A percentile compares a stretch with the other conserved stretches of the same genome.
phyloP scores from a whole-genome alignment of 2,329 filamentous ascomycete species.

The Beauveria asiatica region DNA sequence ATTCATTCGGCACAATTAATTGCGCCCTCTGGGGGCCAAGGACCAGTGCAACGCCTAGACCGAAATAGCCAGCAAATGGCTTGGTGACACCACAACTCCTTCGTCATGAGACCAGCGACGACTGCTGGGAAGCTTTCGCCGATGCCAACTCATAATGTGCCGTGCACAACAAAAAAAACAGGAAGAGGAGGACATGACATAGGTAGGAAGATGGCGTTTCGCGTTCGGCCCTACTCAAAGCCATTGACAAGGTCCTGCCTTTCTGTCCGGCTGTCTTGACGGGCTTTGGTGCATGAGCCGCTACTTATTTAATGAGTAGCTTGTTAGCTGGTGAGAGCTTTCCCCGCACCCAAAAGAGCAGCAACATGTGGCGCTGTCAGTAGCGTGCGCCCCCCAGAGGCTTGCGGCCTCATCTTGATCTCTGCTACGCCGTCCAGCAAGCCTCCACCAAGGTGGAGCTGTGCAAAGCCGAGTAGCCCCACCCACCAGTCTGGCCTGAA shows the following conservation, averaged over 20 bases:
- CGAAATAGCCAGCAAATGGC: neutral
- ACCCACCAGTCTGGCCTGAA: too few species aligned
- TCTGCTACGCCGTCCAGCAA: neutral
- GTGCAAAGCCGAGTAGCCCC: neutral
- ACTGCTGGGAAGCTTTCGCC: neutral
- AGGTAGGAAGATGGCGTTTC: slow-evolving; percentile 1
- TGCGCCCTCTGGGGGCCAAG: neutral
- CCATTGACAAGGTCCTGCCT: neutral
- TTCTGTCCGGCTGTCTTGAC: neutral
- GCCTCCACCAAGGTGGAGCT: neutral
- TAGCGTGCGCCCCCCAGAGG: neutral
- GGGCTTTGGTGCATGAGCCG: neutral
- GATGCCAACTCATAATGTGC: neutral
- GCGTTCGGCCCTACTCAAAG: slow-evolving; percentile 6
- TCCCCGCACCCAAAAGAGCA: neutral
- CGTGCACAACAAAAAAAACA: neutral
- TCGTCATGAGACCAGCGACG: neutral
- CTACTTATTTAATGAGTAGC: neutral
- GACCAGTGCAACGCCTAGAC: neutral
- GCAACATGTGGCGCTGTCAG: neutral
- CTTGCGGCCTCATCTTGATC: neutral
- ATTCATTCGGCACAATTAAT: neutral
- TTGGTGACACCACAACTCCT: neutral
- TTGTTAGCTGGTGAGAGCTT: too few species aligned
- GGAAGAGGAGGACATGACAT: neutral